These are phyloP conservation scores for Irpex sp. DNA, from an alignment of 1,284 basidiomycete genomes.

Conservation along the genomic window DNA sequence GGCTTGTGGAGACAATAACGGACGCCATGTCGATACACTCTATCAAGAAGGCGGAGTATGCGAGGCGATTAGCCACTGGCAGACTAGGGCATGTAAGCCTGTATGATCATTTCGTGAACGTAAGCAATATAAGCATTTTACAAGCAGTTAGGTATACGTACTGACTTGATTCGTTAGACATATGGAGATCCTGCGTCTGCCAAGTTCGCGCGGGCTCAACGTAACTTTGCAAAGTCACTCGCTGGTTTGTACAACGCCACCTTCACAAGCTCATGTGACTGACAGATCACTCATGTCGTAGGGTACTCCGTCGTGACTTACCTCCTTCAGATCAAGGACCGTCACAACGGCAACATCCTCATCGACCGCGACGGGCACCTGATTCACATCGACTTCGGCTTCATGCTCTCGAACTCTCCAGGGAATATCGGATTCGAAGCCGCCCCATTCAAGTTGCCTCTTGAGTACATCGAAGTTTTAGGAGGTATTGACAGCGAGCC, in stretches of 20 bases:
- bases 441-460: constrained; percentile 94
- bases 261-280: neutral
- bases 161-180: constrained; percentile 44
- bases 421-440: constrained; percentile 98
- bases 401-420: constrained; percentile 95
- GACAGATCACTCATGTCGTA: constrained; percentile 21
- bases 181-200: constrained; percentile 87
- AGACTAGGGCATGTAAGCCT: constrained; percentile 81
- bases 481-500: constrained; percentile 80
- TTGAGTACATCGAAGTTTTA: constrained; percentile 95
- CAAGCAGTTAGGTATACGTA: neutral
- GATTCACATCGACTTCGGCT: constrained; percentile 97
- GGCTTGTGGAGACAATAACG: constrained; percentile 91
- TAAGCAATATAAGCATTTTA: constrained; percentile 31
- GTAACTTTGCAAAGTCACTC: constrained; percentile 91
- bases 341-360: constrained; percentile 98
- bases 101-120: constrained; percentile 85
- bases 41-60: constrained; percentile 98
- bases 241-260: constrained; percentile 49
- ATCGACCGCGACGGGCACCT: constrained; percentile 93
- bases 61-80: constrained; percentile 76
- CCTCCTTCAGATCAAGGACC: constrained; percentile 96
- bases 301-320: constrained; percentile 95
- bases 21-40: constrained; percentile 98
- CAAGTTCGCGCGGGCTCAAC: constrained; percentile 80